phyloP scores from a whole-genome alignment of 2,329 filamentous ascomycete species.

The Hypoxylon sp. region DNA sequence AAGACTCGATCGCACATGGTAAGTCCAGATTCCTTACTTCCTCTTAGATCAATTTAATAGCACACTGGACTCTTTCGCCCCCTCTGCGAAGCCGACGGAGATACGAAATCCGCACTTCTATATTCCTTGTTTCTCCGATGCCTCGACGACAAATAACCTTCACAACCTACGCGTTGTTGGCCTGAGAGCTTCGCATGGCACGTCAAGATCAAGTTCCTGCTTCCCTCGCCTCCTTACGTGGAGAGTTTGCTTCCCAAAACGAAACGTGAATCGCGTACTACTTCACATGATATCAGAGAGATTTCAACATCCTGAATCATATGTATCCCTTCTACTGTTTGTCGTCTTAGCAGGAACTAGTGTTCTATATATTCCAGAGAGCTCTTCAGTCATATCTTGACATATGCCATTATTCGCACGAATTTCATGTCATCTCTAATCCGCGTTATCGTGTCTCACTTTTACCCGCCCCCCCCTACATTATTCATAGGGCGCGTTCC shows the following conservation, averaged over 20 bases:
- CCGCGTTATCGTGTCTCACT: conserved; percentile 3
- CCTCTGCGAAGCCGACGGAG: background rate
- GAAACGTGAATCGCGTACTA: conserved; percentile 6
- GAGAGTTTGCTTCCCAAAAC: conserved; percentile 18
- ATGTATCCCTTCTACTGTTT: background rate
- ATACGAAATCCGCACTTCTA: background rate
- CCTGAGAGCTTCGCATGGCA: conserved; percentile 31
- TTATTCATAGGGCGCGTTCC: background rate
- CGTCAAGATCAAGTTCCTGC: conserved; percentile 27
- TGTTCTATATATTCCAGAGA: conserved; percentile 3
- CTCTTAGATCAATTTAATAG: background rate
- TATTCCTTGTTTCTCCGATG: conserved; percentile 16
- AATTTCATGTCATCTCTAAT: conserved; percentile 6
- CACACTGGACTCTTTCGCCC: background rate
- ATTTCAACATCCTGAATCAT: conserved; percentile 19
- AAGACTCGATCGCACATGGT: conserved; percentile 90
- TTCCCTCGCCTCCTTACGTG: conserved; percentile 1
- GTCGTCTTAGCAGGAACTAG: background rate
- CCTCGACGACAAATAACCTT: conserved; percentile 10
- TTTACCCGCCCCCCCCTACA: background rate
- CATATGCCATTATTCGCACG: background rate
- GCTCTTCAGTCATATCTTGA: background rate
- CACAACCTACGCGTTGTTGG: conserved; percentile 17
- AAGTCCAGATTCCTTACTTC: conserved; percentile 61
- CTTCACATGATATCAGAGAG: conserved; percentile 3